Evolutionary conservation across 805 yeast species (phyloP), one percentile per base, ranked within the genome.

Genomic region (Candida manassasensis): DNA sequence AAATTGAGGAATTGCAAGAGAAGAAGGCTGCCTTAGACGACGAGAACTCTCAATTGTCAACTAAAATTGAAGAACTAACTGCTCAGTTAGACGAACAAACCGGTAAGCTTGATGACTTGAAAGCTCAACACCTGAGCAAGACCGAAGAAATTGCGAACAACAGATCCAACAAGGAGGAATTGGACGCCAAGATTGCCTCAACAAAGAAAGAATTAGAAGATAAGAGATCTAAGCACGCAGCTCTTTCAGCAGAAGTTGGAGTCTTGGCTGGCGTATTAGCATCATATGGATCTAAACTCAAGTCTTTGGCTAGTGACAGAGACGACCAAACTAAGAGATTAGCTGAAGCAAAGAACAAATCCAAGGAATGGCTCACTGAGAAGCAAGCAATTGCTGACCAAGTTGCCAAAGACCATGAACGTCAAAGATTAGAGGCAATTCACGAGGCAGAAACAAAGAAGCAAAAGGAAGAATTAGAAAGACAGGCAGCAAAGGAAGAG

Each of bases 241-340:
- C 49, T 21, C 55, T 73, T 37, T 45, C 55, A 6, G 61, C 60
- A 11, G 79, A 74, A 48, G 67, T 73, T 32, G 68, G 63, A 29
- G 54, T 59, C 13, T 56, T 75, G 41, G 61, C 63, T 24, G 53
- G 60, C 7, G 60, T 67, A 32, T 60, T 73, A 16, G 65, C 63
- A 29, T 68, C 71, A 2, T 75, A 69, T 47, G 55, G 67, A 17
- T 57, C 73, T 19, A 69, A 69, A 42, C 57, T 73, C 39, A 45
- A 55, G 10, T 39, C 53, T 21, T 58, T 73, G 46, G 52, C 53
- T 27, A 35, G 56, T 25, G 75, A 65, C 25, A 67, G 64, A 45
- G 63, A 59, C 24, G 48, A 42, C 18, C 57, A 73, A 37, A 45
- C 48, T 3, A 34, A 40, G 1, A 61, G 72, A 44, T 61, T 70